Evolutionary conservation across 1,139 yeast species (phyloP).

Genomic region (Kurtzmaniella quercitrusa): DNA sequence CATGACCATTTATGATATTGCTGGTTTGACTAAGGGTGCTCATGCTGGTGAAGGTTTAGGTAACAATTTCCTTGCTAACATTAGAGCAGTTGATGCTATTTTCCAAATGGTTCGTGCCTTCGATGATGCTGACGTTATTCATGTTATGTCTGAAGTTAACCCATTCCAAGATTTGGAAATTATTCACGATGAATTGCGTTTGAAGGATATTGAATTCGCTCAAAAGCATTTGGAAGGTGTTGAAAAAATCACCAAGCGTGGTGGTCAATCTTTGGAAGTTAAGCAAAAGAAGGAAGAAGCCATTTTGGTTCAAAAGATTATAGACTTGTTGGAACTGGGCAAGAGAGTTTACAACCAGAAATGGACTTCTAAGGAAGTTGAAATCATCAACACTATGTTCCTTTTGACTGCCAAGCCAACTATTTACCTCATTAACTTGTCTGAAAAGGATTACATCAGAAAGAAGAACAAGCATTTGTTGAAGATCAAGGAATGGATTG

Average conservation of each 20-base stretch:
- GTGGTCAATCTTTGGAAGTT: constrained; percentile 94
- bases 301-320: constrained; percentile 71
- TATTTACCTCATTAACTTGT: constrained; percentile 88
- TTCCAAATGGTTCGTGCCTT: constrained; percentile 98
- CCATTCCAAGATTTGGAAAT: constrained; percentile 95
- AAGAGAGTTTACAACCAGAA: constrained; percentile 86
- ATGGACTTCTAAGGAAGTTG: constrained; percentile 91
- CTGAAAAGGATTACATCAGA: constrained; percentile 92
- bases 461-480: constrained; percentile 95
- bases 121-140: constrained; percentile 97
- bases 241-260: constrained; percentile 83
- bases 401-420: constrained; percentile 94
- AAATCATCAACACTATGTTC: constrained; percentile 80
- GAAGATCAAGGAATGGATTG: constrained; percentile 96
- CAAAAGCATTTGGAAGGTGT: constrained; percentile 85
- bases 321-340: constrained; percentile 73
- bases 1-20: constrained; percentile 93
- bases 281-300: constrained; percentile 94
- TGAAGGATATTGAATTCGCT: constrained; percentile 95
- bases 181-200: constrained; percentile 85
- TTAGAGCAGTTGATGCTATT: constrained; percentile 96
- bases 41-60: constrained; percentile 98
- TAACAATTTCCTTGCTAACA: constrained; percentile 94
- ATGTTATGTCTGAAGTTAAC: constrained; percentile 96
- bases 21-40: constrained; percentile 97